Conservation (phyloP, 2,329 filamentous ascomycete species). For the Penicillium sp. region DNA sequence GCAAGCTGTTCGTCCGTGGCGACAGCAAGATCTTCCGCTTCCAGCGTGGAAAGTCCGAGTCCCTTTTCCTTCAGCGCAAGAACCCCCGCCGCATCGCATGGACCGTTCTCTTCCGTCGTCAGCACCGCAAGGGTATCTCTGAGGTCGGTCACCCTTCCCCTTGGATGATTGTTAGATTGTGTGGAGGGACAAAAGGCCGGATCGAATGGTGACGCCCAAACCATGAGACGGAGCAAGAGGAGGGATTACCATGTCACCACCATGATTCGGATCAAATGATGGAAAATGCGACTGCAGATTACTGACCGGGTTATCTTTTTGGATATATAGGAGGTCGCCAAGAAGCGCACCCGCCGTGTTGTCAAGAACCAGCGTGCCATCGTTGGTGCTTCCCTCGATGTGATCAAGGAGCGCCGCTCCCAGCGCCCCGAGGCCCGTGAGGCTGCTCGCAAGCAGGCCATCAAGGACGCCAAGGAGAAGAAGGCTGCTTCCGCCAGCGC, state of each 20-base stretch:
- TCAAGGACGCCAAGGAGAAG: constrained; percentile 99
- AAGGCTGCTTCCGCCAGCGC: constrained; percentile 73
- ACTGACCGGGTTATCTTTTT: constrained; percentile 26
- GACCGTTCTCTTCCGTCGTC: constrained; percentile 95
- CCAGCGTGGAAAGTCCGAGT: constrained; percentile 99
- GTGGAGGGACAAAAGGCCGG: constrained; percentile 7
- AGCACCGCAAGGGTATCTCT: constrained; percentile 99
- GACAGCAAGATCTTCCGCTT: constrained; percentile 99
- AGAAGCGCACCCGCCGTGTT: constrained; percentile 96
- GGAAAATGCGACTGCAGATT: constrained; percentile 12
- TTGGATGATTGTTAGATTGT: constrained; percentile 16
- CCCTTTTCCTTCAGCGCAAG: constrained; percentile 99
- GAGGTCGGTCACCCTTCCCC: constrained; percentile 62
- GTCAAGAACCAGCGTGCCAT: constrained; percentile 99
- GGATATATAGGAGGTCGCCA: constrained; percentile 80
- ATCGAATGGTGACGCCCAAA: background rate
- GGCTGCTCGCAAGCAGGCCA: constrained; percentile 78
- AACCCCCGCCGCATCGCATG: constrained; percentile 99
- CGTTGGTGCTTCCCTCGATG: constrained; percentile 96
- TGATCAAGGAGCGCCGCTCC: constrained; percentile 97
- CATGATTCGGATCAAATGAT: background rate
- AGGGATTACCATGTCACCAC: constrained; percentile 6
- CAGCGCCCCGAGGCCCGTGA: constrained; percentile 91
- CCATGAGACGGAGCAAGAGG: constrained; percentile 12
- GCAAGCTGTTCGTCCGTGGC: constrained; percentile 98